Base-by-base conservation (phyloP, 228 moss, liverwort and hornwort species). In the Sphagnum fallax region DNA sequence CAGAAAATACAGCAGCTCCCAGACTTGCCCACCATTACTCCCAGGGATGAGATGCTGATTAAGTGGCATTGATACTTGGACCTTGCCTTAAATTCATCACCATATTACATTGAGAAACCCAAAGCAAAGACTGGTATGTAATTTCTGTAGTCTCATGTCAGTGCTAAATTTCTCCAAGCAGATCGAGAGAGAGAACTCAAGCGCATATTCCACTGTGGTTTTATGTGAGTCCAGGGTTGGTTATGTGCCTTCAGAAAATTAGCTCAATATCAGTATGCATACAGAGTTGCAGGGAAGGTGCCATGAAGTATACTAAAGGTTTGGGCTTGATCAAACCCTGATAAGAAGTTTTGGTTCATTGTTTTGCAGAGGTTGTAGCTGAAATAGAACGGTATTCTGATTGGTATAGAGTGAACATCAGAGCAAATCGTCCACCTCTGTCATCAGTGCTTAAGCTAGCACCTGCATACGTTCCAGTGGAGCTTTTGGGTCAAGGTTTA, bases 361-460 rank as follows among this genome's bases (percentile, higher is more conserved):
- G 32, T 32, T 32, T 32, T 72, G 77, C 85, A 91, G 89, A 86
- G 61, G 70, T 90, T 53, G 90, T 87, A 58, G 88, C 90, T 47
- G 91, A 93, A 70, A 88, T 98, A 64, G 91, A 93, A 60, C 85
- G 93, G 51, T 98, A 98, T 73, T 98, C 97, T 4, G 93, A 98
- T 77, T 84, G 87, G 49, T 92, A 93, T 69, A 90, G 85, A 81
- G 82, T 73, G 61, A 86, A 84, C 61, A 78, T 81, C 52, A 80
- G 93, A 82, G 88, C 86, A 10, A 89, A 90, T 58, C 91, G 88
- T 53, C 87, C 88, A 18, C 88, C 91, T 8, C 78, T 97, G 73
- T 87, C 78, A 52, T 91, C 91, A 71, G 88, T 93, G 70, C 83
- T 98, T 71, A 91, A 93, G 71, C 76, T 98, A 57, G 87, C 79